Percentiles rank a stretch among this genome's conserved stretches.
These are phyloP conservation scores for Ustilago loliicola DNA, from an alignment of 1,284 basidiomycete species.

Conservation along the genomic window DNA sequence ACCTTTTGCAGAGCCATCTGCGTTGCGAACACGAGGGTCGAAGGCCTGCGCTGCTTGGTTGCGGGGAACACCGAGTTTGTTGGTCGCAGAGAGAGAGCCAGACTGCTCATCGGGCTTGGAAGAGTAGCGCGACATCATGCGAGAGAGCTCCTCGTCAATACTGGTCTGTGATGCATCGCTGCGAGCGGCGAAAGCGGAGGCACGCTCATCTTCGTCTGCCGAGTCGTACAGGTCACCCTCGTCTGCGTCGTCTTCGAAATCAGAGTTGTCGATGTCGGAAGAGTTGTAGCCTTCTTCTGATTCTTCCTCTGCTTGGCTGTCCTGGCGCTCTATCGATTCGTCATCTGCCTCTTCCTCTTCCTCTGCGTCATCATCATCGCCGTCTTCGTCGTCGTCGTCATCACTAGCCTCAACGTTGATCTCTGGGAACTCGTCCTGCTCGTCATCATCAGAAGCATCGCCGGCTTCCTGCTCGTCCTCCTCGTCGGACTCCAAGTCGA, in stretches of 20 bases:
- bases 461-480: conserved; percentile 47
- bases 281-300: conserved; percentile 49
- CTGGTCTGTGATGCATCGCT: conserved; percentile 48
- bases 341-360: conserved; percentile 56
- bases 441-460: conserved; percentile 37
- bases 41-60: conserved; percentile 73
- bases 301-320: conserved; percentile 40
- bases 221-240: conserved; percentile 50
- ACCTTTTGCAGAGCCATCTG: conserved; percentile 70
- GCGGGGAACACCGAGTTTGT: conserved; percentile 67
- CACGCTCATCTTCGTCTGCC: conserved; percentile 58
- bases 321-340: conserved; percentile 31
- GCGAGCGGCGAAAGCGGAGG: conserved; percentile 48
- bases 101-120: conserved; percentile 70
- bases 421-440: conserved; percentile 73
- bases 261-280: conserved; percentile 41
- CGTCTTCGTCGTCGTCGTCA: conserved; percentile 49
- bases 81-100: conserved; percentile 53
- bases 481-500: conserved; percentile 49
- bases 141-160: conserved; percentile 59
- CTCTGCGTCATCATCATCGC: conserved; percentile 50
- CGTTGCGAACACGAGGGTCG: conserved; percentile 75
- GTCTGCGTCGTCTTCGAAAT: conserved; percentile 27
- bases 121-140: conserved; percentile 67
- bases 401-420: conserved; percentile 71